Evolutionary conservation across 2,329 filamentous ascomycete genomes (phyloP).

Genomic region (Cordyceps militaris): DNA sequence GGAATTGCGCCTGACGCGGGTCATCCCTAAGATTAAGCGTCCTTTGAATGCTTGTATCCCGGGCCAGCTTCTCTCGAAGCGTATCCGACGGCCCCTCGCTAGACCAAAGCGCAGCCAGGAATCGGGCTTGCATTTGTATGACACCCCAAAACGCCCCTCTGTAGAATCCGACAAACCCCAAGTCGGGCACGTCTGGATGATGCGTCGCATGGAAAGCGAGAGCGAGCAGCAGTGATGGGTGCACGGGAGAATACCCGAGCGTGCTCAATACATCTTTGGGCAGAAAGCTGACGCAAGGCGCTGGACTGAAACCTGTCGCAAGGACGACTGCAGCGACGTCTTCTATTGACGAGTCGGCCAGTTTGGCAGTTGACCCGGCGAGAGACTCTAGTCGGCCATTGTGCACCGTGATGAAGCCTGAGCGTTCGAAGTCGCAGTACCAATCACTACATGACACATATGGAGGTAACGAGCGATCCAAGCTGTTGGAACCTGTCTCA

Average conservation of each 20-base stretch:
- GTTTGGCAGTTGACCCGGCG: slow-evolving; percentile 27
- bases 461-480: slow-evolving; percentile 44
- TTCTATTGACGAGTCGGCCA: slow-evolving; percentile 33
- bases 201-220: slow-evolving; percentile 62
- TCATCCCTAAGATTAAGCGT: slow-evolving; percentile 46
- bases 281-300: slow-evolving; percentile 58
- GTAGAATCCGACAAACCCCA: slow-evolving; percentile 81
- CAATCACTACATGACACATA: slow-evolving; percentile 64
- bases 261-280: slow-evolving; percentile 45
- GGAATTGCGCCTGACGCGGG: slow-evolving; percentile 59
- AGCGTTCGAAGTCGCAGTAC: slow-evolving; percentile 68
- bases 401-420: slow-evolving; percentile 47
- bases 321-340: slow-evolving; percentile 62
- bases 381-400: slow-evolving; percentile 38
- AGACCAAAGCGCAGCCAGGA: slow-evolving; percentile 56
- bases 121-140: slow-evolving; percentile 77
- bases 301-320: slow-evolving; percentile 68
- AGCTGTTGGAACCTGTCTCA: slow-evolving; percentile 31
- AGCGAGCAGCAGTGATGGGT: slow-evolving; percentile 53
- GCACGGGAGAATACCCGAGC: slow-evolving; percentile 50
- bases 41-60: slow-evolving; percentile 38
- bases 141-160: slow-evolving; percentile 79
- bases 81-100: slow-evolving; percentile 18
- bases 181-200: slow-evolving; percentile 50
- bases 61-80: slow-evolving; percentile 34